Evolutionary conservation across 106 monocot genomes (phyloP).

Genomic region (Chionographis japonica): DNA sequence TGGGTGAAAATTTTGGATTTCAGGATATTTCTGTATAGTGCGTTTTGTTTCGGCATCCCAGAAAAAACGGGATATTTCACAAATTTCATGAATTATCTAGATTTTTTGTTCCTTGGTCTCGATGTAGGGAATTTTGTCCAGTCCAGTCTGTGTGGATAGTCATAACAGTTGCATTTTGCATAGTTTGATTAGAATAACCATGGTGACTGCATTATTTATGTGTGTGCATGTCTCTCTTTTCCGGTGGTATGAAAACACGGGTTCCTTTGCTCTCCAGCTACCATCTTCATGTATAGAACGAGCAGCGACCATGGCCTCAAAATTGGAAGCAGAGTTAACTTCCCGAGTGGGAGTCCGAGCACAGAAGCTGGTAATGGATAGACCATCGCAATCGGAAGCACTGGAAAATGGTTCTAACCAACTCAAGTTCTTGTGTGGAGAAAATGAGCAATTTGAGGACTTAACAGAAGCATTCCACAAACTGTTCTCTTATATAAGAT

Average conservation of each 20-base stretch:
- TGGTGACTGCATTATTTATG: neutral
- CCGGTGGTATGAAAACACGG: neutral
- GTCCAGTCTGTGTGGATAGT: too few relatives aligned
- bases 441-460: constrained; percentile 16
- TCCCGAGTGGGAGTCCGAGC: constrained; percentile 4
- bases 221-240: neutral
- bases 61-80: too few relatives aligned
- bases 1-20: too few relatives aligned
- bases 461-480: constrained; percentile 22
- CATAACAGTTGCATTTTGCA: too few relatives aligned
- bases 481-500: constrained; percentile 24
- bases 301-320: constrained; percentile 60
- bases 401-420: neutral
- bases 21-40: too few relatives aligned
- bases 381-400: neutral
- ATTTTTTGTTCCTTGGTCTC: too few relatives aligned
- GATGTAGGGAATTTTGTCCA: too few relatives aligned
- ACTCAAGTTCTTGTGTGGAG: neutral
- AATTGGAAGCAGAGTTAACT: constrained; percentile 45
- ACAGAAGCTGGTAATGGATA: neutral
- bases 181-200: too few relatives aligned
- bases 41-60: too few relatives aligned
- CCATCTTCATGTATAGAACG: constrained; percentile 60
- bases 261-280: constrained; percentile 38
- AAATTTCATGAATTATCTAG: too few relatives aligned